Evolutionary conservation across 495 filamentous ascomycete genomes (phyloP).

Genomic region (Penicillium coffeae): DNA sequence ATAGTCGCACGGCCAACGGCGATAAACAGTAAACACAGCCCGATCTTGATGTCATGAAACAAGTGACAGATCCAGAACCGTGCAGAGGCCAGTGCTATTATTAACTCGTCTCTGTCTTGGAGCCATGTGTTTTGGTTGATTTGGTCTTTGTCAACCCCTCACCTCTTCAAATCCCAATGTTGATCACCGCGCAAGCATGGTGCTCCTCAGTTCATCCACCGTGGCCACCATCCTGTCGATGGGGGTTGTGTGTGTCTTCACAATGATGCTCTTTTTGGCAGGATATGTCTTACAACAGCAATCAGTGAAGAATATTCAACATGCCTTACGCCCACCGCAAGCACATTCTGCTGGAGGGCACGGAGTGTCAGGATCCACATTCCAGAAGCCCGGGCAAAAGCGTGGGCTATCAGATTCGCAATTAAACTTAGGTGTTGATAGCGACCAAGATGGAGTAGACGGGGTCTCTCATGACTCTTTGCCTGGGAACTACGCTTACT

Average conservation of each 20-base stretch:
- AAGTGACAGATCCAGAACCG: constrained; percentile 1
- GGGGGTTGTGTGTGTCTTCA: constrained; percentile 56
- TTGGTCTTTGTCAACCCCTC: constrained; percentile 11
- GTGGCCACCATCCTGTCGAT: constrained; percentile 43
- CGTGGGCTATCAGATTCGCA: constrained; percentile 18
- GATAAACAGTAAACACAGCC: constrained; percentile 17
- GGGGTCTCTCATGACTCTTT: constrained; percentile 1
- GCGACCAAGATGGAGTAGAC: constrained; percentile 7
- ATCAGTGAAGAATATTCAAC: constrained; percentile 60
- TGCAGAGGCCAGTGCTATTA: neutral
- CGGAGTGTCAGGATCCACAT: constrained; percentile 20
- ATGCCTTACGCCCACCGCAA: constrained; percentile 47
- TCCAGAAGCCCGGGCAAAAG: constrained; percentile 19
- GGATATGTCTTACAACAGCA: constrained; percentile 70
- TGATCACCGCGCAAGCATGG: constrained; percentile 27
- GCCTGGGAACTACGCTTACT: constrained; percentile 40
- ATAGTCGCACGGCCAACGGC: constrained; percentile 43
- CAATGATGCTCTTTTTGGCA: constrained; percentile 62
- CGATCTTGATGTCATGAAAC: constrained; percentile 25
- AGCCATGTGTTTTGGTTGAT: constrained; percentile 12
- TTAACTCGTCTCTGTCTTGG: neutral
- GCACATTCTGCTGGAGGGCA: constrained; percentile 11
- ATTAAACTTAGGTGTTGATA: constrained; percentile 9
- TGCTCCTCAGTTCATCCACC: constrained; percentile 43
- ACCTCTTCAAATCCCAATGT: constrained; percentile 9